Percentiles rank a stretch among this genome's conserved stretches.
Evolutionary conservation across 2,329 filamentous ascomycete species (phyloP).

Genomic region (Diaporthe helianthi): DNA sequence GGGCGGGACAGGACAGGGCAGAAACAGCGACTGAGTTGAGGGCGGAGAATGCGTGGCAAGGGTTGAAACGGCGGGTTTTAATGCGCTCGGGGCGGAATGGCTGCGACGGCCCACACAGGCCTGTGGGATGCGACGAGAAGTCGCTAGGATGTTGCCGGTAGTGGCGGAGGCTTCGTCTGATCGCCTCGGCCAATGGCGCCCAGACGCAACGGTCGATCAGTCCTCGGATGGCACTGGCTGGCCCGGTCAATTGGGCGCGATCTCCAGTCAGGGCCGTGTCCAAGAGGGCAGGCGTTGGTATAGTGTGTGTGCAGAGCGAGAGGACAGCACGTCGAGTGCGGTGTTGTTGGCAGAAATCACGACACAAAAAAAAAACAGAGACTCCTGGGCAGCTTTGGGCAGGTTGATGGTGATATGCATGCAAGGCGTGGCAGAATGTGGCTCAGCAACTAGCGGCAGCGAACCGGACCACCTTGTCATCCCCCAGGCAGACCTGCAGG

Average conservation of each 20-base stretch:
- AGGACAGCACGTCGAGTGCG: constrained; percentile 4
- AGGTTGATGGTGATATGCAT: constrained; percentile 20
- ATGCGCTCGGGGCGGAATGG: constrained; percentile 26
- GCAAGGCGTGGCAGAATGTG: constrained; percentile 16
- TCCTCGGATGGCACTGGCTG: constrained; percentile 11
- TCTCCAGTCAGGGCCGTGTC: constrained; percentile 11
- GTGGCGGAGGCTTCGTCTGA: constrained; percentile 20
- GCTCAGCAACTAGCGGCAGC: constrained; percentile 26
- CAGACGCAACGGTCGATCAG: constrained; percentile 12
- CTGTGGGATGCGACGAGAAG: constrained; percentile 21
- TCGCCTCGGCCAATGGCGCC: constrained; percentile 23
- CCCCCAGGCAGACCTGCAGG: background rate
- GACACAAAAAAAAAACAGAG: no score
- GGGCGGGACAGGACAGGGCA: constrained; percentile 12
- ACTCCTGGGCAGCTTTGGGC: background rate
- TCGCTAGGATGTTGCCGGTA: constrained; percentile 22
- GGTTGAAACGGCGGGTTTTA: constrained; percentile 26
- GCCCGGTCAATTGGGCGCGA: constrained; percentile 12
- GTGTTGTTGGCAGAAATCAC: constrained; percentile 11
- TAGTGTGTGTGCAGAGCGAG: background rate
- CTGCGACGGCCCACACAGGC: constrained; percentile 20
- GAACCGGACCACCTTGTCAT: constrained; percentile 6
- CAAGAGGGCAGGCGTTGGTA: background rate
- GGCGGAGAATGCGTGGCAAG: constrained; percentile 16
- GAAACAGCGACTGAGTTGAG: background rate